phyloP scores from a whole-genome alignment of 345 rosid species.

The Syzygium oleosum region DNA sequence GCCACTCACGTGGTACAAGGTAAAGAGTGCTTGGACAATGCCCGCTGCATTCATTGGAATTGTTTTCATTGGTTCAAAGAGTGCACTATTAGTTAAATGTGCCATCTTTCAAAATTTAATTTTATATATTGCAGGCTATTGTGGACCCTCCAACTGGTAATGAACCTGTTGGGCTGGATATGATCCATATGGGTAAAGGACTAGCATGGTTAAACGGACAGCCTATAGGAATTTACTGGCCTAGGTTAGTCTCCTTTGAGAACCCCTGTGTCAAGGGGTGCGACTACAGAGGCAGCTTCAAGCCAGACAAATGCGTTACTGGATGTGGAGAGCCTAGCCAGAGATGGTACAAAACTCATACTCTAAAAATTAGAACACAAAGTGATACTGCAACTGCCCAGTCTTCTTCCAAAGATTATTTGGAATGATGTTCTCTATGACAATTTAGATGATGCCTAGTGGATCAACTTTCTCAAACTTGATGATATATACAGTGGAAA shows the following conservation, averaged over 20 bases:
- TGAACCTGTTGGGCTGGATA: slow-evolving; percentile 87
- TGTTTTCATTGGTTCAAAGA: not conserved
- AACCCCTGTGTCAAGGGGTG: slow-evolving; percentile 60
- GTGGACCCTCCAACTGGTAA: slow-evolving; percentile 70
- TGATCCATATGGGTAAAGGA: slow-evolving; percentile 92
- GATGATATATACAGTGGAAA: not conserved
- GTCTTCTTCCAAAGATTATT: not conserved
- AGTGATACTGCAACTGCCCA: not conserved
- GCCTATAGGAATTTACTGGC: slow-evolving; percentile 94
- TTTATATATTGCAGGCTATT: slow-evolving; percentile 33
- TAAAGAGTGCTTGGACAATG: slow-evolving; percentile 6
- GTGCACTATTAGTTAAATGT: not conserved
- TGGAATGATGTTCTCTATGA: not conserved
- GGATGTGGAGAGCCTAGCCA: slow-evolving; percentile 94
- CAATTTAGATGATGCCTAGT: not conserved
- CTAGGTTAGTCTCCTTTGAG: slow-evolving; percentile 31
- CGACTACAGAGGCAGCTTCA: slow-evolving; percentile 71
- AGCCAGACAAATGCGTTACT: slow-evolving; percentile 69
- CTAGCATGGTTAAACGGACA: slow-evolving; percentile 98
- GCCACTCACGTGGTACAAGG: slow-evolving; percentile 96
- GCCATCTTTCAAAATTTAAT: not conserved
- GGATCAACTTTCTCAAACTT: not conserved
- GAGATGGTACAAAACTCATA: slow-evolving; percentile 57
- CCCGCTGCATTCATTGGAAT: not conserved
- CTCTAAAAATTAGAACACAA: not conserved